A percentile compares a stretch with the other conserved stretches of the same genome.
Evolutionary conservation across 2,329 filamentous ascomycete species (phyloP).

Genomic region (Ophiostoma himal-ulmi): DNA sequence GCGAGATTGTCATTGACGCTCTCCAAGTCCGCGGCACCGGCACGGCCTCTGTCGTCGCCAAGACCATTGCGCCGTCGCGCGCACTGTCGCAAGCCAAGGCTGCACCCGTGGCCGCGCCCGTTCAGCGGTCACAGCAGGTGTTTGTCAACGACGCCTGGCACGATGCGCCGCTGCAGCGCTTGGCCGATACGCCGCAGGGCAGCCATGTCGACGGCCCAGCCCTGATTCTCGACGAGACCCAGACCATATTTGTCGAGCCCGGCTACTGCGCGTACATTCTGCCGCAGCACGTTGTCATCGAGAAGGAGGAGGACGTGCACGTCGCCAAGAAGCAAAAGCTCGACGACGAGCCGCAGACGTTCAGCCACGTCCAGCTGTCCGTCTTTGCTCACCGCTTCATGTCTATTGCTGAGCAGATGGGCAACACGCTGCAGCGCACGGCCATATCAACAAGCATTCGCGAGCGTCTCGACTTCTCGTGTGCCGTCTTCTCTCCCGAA

Average conservation of each 20-base stretch:
- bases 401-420: constrained; percentile 83
- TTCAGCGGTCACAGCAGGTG: constrained; percentile 50
- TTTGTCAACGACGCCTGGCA: constrained; percentile 72
- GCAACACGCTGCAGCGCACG: constrained; percentile 70
- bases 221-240: constrained; percentile 78
- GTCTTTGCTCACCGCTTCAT: constrained; percentile 81
- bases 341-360: not conserved
- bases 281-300: constrained; percentile 85
- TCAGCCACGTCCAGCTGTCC: constrained; percentile 61
- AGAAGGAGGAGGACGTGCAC: constrained; percentile 48
- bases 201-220: constrained; percentile 71
- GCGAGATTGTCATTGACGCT: constrained; percentile 86
- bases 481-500: constrained; percentile 68
- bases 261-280: constrained; percentile 69
- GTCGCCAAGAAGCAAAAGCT: constrained; percentile 7
- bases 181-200: constrained; percentile 65
- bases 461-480: constrained; percentile 77
- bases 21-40: constrained; percentile 83
- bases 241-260: constrained; percentile 86
- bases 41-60: not conserved
- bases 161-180: constrained; percentile 74
- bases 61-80: constrained; percentile 33
- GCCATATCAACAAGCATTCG: constrained; percentile 77
- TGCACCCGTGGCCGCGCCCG: constrained; percentile 35
- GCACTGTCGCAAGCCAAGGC: constrained; percentile 56